phyloP scores from a whole-genome alignment of 768 basidiomycete species.

The Gloeopeniophorella convolvens region DNA sequence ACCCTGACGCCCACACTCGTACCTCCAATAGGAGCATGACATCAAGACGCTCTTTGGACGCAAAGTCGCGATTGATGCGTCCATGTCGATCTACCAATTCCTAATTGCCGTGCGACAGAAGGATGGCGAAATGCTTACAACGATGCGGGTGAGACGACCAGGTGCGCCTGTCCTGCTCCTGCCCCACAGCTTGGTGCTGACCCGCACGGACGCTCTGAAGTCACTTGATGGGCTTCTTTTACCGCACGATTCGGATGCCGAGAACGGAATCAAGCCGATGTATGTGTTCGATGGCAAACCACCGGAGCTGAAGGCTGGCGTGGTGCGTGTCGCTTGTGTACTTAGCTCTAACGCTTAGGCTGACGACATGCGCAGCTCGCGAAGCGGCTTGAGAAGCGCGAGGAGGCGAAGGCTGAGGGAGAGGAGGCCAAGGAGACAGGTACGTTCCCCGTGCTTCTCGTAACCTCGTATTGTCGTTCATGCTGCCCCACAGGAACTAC shows the following conservation, averaged over 20 bases:
- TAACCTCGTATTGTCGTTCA: background rate
- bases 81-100: slow-evolving; percentile 96
- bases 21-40: slow-evolving; percentile 63
- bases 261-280: slow-evolving; percentile 96
- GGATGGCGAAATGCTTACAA: slow-evolving; percentile 97
- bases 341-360: no score
- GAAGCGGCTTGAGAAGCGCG: slow-evolving; percentile 86
- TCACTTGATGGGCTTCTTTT: slow-evolving; percentile 99
- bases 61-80: slow-evolving; percentile 98
- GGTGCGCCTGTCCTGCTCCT: slow-evolving; percentile 28
- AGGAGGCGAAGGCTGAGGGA: slow-evolving; percentile 90
- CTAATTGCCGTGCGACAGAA: slow-evolving; percentile 95
- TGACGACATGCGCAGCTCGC: slow-evolving; percentile 54
- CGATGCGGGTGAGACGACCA: slow-evolving; percentile 96
- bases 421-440: slow-evolving; percentile 96
- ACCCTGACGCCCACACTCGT: background rate
- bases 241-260: slow-evolving; percentile 96
- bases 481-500: slow-evolving; percentile 49
- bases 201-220: slow-evolving; percentile 29
- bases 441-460: slow-evolving; percentile 19
- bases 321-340: slow-evolving; percentile 51
- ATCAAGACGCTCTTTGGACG: slow-evolving; percentile 97
- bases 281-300: slow-evolving; percentile 99
- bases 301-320: slow-evolving; percentile 93
- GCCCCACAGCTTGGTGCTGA: background rate